phyloP scores from a whole-genome alignment of 768 basidiomycete species.

The Rhizopogon vulgaris region DNA sequence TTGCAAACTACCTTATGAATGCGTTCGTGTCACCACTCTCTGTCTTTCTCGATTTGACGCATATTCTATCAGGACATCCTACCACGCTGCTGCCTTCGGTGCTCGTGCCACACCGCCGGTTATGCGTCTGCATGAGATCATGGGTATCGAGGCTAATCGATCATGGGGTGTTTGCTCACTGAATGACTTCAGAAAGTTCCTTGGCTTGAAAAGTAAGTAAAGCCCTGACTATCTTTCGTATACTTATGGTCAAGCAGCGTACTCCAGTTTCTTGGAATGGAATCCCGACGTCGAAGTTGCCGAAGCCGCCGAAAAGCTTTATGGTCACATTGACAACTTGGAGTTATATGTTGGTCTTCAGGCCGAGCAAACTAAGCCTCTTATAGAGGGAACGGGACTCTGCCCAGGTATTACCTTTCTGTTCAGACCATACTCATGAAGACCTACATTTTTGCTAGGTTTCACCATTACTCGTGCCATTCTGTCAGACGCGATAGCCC shows the following conservation, averaged over 20 bases:
- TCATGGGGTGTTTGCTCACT: slow-evolving; percentile 77
- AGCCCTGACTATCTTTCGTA: neutral
- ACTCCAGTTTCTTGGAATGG: slow-evolving; percentile 72
- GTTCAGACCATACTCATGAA: neutral
- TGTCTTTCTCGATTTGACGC: neutral
- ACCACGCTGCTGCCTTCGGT: slow-evolving; percentile 67
- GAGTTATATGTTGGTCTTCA: slow-evolving; percentile 81
- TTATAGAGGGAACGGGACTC: slow-evolving; percentile 77
- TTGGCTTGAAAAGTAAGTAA: slow-evolving; percentile 66
- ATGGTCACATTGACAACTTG: slow-evolving; percentile 67
- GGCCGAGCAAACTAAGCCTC: slow-evolving; percentile 70
- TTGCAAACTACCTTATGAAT: slow-evolving; percentile 60
- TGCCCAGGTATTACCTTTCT: slow-evolving; percentile 55
- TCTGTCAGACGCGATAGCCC: slow-evolving; percentile 78
- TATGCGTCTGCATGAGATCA: slow-evolving; percentile 75
- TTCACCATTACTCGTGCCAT: slow-evolving; percentile 85
- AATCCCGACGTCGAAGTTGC: slow-evolving; percentile 68
- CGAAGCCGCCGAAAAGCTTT: slow-evolving; percentile 68
- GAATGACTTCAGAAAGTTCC: slow-evolving; percentile 81
- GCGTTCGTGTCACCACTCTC: slow-evolving; percentile 41
- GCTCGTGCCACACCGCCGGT: slow-evolving; percentile 69
- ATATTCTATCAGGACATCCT: slow-evolving; percentile 45
- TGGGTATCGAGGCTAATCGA: slow-evolving; percentile 77
- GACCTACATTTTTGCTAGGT: slow-evolving; percentile 29
- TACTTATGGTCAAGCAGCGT: slow-evolving; percentile 37